Evolutionary conservation across 108 stramenopile species (phyloP).

Genomic region (Stephanodiscus triporus): DNA sequence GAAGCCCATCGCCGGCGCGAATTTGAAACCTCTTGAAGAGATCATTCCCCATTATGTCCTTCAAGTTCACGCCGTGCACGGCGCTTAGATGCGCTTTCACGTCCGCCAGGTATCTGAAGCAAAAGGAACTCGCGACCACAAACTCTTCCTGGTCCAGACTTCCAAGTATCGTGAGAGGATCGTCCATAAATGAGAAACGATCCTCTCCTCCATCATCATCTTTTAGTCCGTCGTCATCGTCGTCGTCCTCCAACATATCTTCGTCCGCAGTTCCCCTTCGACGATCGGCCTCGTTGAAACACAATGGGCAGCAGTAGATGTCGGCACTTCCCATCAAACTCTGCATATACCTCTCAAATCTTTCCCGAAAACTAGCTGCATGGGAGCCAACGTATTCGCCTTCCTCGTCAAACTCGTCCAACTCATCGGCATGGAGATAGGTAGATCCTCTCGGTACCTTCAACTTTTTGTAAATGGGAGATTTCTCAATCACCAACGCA

Average conservation of each 20-base stretch:
- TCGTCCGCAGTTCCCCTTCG: conserved; percentile 31
- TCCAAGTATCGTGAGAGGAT: conserved; percentile 77
- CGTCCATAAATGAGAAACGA: conserved; percentile 51
- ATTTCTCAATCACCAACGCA: conserved; percentile 64
- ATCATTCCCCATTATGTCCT: conserved; percentile 67
- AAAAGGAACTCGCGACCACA: conserved; percentile 66
- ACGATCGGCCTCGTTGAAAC: conserved; percentile 67
- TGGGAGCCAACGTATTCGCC: conserved; percentile 30
- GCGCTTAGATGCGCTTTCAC: conserved; percentile 71
- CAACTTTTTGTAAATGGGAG: conserved; percentile 59
- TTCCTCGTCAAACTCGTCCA: conserved; percentile 48
- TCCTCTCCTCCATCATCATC: conserved; percentile 36
- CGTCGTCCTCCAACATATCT: conserved; percentile 43
- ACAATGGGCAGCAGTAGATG: conserved; percentile 79
- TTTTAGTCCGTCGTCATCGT: conserved; percentile 38
- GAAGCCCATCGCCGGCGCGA: conserved; percentile 67
- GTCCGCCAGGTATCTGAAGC: conserved; percentile 57
- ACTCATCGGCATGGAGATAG: conserved; percentile 14
- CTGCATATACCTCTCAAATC: conserved; percentile 58
- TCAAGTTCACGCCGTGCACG: conserved; percentile 63
- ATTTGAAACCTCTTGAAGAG: conserved; percentile 71
- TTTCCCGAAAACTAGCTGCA: conserved; percentile 43
- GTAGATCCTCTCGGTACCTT: not conserved
- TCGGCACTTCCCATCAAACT: conserved; percentile 72
- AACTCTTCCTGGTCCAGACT: conserved; percentile 62